These are phyloP conservation scores for Mortierella antarctica DNA, from an alignment of 192 early-diverging fungal species.

Conservation along the genomic window DNA sequence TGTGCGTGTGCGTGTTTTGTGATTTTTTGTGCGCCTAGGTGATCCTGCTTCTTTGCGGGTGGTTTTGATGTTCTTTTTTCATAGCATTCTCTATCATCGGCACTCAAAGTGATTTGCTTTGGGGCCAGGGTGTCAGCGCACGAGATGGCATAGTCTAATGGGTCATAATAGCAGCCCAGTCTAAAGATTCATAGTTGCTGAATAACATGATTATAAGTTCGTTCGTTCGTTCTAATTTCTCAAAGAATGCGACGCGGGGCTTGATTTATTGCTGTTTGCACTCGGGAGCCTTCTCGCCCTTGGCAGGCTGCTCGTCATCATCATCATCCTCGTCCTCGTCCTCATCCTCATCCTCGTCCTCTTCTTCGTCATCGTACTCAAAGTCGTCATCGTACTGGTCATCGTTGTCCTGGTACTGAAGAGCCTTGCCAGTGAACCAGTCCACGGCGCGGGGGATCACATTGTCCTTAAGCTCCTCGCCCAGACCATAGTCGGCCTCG, in stretches of 20 bases:
- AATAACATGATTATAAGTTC: too few relatives aligned
- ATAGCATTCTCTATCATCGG: too few relatives aligned
- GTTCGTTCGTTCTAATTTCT: too few relatives aligned
- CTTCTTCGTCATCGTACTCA: conserved; percentile 60
- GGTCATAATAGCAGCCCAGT: neutral
- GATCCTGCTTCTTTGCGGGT: too few relatives aligned
- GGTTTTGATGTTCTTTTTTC: too few relatives aligned
- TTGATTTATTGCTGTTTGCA: conserved; percentile 59
- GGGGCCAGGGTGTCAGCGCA: neutral
- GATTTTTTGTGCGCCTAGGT: too few relatives aligned
- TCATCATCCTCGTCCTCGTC: conserved; percentile 64
- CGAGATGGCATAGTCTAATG: neutral
- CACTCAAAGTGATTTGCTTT: neutral
- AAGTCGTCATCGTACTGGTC: conserved; percentile 72
- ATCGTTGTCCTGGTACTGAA: conserved; percentile 83
- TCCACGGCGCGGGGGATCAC: conserved; percentile 95
- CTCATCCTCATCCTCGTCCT: conserved; percentile 73
- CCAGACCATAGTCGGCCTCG: conserved; percentile 95
- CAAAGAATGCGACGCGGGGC: neutral
- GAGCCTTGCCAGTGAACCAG: conserved; percentile 98
- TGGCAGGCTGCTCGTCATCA: conserved; percentile 64
- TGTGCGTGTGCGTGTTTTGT: too few relatives aligned
- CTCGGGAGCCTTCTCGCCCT: conserved; percentile 67
- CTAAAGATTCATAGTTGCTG: too few relatives aligned
- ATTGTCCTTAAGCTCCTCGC: conserved; percentile 99